phyloP scores from a whole-genome alignment of 805 yeast species.

The Metschnikowia cerradonensis region DNA sequence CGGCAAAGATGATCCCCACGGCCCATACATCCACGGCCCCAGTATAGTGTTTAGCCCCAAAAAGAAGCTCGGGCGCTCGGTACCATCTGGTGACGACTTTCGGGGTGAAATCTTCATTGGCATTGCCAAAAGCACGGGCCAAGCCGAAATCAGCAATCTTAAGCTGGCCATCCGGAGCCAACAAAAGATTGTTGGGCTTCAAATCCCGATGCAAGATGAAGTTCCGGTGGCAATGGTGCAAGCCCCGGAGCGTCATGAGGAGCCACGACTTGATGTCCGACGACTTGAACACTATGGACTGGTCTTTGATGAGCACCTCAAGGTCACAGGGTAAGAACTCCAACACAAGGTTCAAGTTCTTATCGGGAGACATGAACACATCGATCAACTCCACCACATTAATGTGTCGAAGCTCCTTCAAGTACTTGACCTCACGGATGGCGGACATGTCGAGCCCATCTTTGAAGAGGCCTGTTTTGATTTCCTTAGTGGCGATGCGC shows the following conservation, averaged over 20 bases:
- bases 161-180: slow-evolving; percentile 82
- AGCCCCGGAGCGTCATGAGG: slow-evolving; percentile 89
- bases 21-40: slow-evolving; percentile 45
- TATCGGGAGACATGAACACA: slow-evolving; percentile 63
- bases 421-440: slow-evolving; percentile 82
- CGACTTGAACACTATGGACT: slow-evolving; percentile 67
- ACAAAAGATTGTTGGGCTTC: slow-evolving; percentile 84
- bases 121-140: slow-evolving; percentile 77
- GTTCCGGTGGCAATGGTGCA: slow-evolving; percentile 93
- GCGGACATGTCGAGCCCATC: slow-evolving; percentile 99
- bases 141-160: slow-evolving; percentile 97
- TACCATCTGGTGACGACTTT: slow-evolving; percentile 98
- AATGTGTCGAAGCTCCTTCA: slow-evolving; percentile 70
- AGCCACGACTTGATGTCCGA: slow-evolving; percentile 93
- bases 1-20: slow-evolving; percentile 76
- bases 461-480: slow-evolving; percentile 88
- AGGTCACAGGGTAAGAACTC: slow-evolving; percentile 92
- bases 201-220: slow-evolving; percentile 88
- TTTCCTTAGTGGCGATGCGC: slow-evolving; percentile 87
- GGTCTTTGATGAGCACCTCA: slow-evolving; percentile 84
- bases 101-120: slow-evolving; percentile 73
- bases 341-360: slow-evolving; percentile 75
- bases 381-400: slow-evolving; percentile 87
- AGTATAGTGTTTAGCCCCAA: slow-evolving; percentile 44
- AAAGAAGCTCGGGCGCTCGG: slow-evolving; percentile 64